These are phyloP conservation scores for Zygoascus hellenicus DNA, from an alignment of 1,139 yeast genomes.

Conservation along the genomic window DNA sequence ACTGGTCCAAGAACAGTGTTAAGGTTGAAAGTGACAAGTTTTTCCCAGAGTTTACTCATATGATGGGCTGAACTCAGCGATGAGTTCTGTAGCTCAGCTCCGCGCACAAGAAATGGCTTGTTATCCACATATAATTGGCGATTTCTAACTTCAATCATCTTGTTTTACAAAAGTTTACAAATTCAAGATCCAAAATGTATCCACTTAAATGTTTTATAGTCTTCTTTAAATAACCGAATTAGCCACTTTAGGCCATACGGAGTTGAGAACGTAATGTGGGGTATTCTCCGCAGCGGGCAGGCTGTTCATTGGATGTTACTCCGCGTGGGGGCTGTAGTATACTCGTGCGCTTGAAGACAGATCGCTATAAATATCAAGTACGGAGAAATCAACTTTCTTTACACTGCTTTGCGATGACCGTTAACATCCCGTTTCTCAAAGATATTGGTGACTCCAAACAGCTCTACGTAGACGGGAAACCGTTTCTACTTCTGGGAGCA, in stretches of 20 bases:
- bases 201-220: too few species aligned
- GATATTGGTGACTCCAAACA: slow-evolving; percentile 15
- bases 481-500: slow-evolving; percentile 14
- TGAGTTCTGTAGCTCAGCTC: slow-evolving; percentile 16
- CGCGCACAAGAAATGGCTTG: slow-evolving; percentile 12
- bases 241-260: too few species aligned
- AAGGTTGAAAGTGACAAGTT: slow-evolving; percentile 8
- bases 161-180: not conserved
- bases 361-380: too few species aligned
- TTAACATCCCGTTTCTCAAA: slow-evolving; percentile 6
- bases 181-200: too few species aligned
- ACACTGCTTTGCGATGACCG: not conserved
- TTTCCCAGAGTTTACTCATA: slow-evolving; percentile 15
- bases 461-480: slow-evolving; percentile 14
- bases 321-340: not conserved
- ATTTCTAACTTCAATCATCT: not conserved
- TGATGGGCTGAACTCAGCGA: slow-evolving; percentile 14
- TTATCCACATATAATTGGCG: slow-evolving; percentile 8
- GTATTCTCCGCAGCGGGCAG: not conserved
- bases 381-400: not conserved
- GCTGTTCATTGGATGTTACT: not conserved
- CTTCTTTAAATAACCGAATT: not conserved
- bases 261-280: not conserved
- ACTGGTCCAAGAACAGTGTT: slow-evolving; percentile 17
- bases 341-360: too few species aligned